These are phyloP conservation scores for Pyrus bretschneideri DNA, from an alignment of 306 rosid species.

Conservation along the genomic window DNA sequence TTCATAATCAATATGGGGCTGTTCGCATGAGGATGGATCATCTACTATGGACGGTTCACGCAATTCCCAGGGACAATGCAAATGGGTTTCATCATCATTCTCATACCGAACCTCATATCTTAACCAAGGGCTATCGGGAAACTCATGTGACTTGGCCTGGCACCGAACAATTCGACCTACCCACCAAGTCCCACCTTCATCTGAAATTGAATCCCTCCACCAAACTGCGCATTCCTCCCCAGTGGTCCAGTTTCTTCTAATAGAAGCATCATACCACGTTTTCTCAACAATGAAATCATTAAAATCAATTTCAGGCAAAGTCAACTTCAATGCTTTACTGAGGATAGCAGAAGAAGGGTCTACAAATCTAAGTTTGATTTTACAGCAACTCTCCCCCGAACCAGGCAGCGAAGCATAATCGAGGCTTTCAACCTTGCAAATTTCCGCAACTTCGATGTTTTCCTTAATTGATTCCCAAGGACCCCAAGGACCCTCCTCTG, in stretches of 20 bases:
- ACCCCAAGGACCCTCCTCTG: slow-evolving; percentile 18
- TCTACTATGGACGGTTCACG: slow-evolving; percentile 32
- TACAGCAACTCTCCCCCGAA: slow-evolving; percentile 84
- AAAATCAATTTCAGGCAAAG: slow-evolving; percentile 64
- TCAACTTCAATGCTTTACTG: slow-evolving; percentile 42
- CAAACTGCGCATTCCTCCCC: slow-evolving; percentile 73
- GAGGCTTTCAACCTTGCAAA: slow-evolving; percentile 67
- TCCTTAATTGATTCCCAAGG: slow-evolving; percentile 42
- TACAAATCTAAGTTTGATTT: slow-evolving; percentile 49
- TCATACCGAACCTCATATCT: slow-evolving; percentile 47
- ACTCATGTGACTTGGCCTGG: slow-evolving; percentile 49
- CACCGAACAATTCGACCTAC: slow-evolving; percentile 41
- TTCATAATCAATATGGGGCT: slow-evolving; percentile 49
- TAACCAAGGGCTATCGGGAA: slow-evolving; percentile 90
- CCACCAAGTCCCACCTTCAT: slow-evolving; percentile 69
- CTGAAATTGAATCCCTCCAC: slow-evolving; percentile 53
- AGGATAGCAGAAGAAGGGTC: slow-evolving; percentile 46
- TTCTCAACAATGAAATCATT: slow-evolving; percentile 82
- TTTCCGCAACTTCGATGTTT: slow-evolving; percentile 44
- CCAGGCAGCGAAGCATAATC: slow-evolving; percentile 56
- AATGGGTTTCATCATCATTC: slow-evolving; percentile 39
- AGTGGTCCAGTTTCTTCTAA: slow-evolving; percentile 59
- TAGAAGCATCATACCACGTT: slow-evolving; percentile 60
- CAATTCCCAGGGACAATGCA: slow-evolving; percentile 87
- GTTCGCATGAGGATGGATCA: slow-evolving; percentile 51